Evolutionary conservation across 108 stramenopile species (phyloP), one percentile per base, ranked within the genome.

Genomic region (Skeletonema marinoi): DNA sequence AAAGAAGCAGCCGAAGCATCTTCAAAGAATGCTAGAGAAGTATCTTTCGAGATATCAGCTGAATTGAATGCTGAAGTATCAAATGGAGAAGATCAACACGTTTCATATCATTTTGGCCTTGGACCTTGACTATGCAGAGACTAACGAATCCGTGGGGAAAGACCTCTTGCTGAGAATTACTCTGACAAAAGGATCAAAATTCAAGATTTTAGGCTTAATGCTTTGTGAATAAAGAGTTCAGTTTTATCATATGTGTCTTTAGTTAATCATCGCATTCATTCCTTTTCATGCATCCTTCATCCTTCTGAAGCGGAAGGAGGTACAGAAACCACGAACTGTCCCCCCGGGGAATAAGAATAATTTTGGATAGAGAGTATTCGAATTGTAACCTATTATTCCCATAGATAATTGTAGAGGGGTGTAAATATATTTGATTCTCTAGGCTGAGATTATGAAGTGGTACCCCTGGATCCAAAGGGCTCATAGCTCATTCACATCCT

Each of bases 131-230:
- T 66, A 73, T 16, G 74, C 70, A 42, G 70, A 63, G 39, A 72
- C 75, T 58, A 38, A 59, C 29, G 75, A 50, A 21, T 48, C 60
- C 35, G 19, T 74, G 29, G 81, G 81, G 3, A 71, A 70, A 16
- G 81, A 82, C 62, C 58, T 82, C 19, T 68, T 82, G 66, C 50
- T 82, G 66, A 72, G 75, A 60, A 76, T 82, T 38, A 68, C 46
- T 50, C 32, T 82, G 46, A 72, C 75, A 11, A 72, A 76, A 46
- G 81, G 81, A 36, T 36, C 51, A 63, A 71, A 75, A 71, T 82
- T 82, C 71, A 82, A 82, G 75, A 76, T 82, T 38, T 71, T 82
- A 72, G 81, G 81, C 5, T 46, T 82, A 13, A 82, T 82, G 81
- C 75, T 82, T 11, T 82, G 81, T 54, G 81, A 82, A 58, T 82